These are phyloP conservation scores for Solanum hybrid DNA, from an alignment of 305 asterid species.

Conservation along the genomic window DNA sequence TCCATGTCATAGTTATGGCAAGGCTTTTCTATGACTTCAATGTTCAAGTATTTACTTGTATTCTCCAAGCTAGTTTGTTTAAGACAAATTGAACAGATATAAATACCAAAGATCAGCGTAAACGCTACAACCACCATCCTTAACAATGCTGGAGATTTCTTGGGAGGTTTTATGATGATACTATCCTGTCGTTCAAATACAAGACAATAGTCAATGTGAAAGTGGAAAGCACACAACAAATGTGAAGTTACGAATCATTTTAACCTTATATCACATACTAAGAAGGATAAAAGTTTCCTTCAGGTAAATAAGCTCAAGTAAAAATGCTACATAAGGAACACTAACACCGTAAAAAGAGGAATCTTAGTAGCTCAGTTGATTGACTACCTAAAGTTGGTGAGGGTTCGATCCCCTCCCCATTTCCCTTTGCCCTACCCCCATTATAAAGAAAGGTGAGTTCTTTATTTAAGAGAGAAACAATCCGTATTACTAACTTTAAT, in stretches of 20 bases:
- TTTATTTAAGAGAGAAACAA: background rate
- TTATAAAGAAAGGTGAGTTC: background rate
- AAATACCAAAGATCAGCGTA: constrained; percentile 57
- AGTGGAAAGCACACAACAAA: background rate
- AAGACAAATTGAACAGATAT: constrained; percentile 69
- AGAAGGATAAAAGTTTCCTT: background rate
- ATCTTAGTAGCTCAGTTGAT: background rate
- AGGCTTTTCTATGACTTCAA: constrained; percentile 28
- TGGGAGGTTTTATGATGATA: constrained; percentile 58
- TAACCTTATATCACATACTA: background rate
- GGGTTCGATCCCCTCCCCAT: background rate
- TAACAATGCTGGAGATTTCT: constrained; percentile 53
- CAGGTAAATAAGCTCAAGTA: background rate
- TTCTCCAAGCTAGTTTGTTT: constrained; percentile 42
- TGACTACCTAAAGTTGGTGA: background rate
- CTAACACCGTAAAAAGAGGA: background rate
- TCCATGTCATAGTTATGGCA: constrained; percentile 27
- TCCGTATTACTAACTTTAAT: background rate
- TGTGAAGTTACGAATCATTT: background rate
- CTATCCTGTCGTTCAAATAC: constrained; percentile 41
- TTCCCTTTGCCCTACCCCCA: background rate
- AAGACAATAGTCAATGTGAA: constrained; percentile 3
- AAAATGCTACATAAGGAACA: background rate
- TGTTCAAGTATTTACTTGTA: constrained; percentile 19
- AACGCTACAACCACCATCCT: constrained; percentile 58